Base-by-base conservation (phyloP, 192 early-diverging fungal genomes). In the Borealophlyctis nickersoniae region DNA sequence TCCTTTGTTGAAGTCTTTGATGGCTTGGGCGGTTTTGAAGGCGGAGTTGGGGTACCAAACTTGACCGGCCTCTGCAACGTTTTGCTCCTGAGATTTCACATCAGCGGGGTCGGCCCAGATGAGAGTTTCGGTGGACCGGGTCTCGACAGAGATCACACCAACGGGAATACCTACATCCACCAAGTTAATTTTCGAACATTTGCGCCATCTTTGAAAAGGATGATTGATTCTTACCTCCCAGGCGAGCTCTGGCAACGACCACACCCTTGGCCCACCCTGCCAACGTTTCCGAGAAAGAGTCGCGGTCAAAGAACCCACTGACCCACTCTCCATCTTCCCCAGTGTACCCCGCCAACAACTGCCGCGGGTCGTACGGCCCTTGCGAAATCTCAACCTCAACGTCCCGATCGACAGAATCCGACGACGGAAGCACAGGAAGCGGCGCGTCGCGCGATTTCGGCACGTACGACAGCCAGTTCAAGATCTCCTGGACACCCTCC, bases 11-110 rank as follows among this genome's bases (percentile, higher is more conserved):
- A 98, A 97, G 79, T 98, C 96, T 69, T 91, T 89, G 76, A 98
- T 98, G 0, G 96, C 95, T 79, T 98, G 96, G 14, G 96, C 94
- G 24, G 96, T 98, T 84, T 98, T 98, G 84, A 85, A 98, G n/a
- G 96, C 91, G 48, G 92, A 95, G 86, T 96, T 95, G 39, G 96
- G 96, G 73, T 92, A 94, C 96, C 96, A 98, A 45, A 98, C 96
- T 66, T 91, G 89, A 54, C 94, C 94, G 36, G 96, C 95, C 73
- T 97, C 92, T 66, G 86, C 83, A 48, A 92, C 63, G 1, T 92
- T 86, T 77, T 97, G 90, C 73, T 96, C 93, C 29, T 82, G 81
- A 11, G 95, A 98, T 45, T 88, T 81, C 24, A 90, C 78, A 75
- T 93, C 92, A 33, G 93, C 94, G 13, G 96, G 93, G 73, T 99